phyloP scores from a whole-genome alignment of 768 basidiomycete genomes.

The Xerocomus brunneocitrinus region DNA sequence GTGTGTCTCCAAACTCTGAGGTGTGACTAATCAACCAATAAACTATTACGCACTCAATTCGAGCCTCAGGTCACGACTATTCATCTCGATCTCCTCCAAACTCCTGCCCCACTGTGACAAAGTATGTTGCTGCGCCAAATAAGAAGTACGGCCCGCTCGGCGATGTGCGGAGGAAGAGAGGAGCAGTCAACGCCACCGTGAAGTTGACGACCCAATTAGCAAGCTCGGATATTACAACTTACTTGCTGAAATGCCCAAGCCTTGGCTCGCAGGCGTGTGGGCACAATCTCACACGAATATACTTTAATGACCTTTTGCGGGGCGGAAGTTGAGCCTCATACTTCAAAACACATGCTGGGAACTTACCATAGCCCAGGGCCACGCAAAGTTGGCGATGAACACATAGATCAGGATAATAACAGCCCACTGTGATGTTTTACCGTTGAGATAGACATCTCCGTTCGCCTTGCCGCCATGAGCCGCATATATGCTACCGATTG shows the following conservation, averaged over 20 bases:
- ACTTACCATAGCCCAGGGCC: conserved; percentile 42
- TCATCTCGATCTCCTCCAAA: conserved; percentile 39
- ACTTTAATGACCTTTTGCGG: conserved; percentile 31
- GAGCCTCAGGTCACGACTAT: neutral
- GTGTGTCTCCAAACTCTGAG: neutral
- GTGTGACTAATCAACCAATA: neutral
- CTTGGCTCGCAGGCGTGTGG: conserved; percentile 42
- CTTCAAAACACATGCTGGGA: neutral
- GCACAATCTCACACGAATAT: conserved; percentile 45
- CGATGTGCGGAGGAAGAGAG: conserved; percentile 42
- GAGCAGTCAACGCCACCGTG: conserved; percentile 41
- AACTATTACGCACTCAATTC: neutral
- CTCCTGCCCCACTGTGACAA: conserved; percentile 38
- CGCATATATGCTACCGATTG: conserved; percentile 44
- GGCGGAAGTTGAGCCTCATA: neutral
- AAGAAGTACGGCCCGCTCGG: conserved; percentile 46
- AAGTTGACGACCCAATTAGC: conserved; percentile 37
- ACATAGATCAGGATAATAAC: conserved; percentile 45
- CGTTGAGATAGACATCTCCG: conserved; percentile 20
- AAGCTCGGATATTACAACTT: conserved; percentile 17
- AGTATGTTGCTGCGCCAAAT: conserved; percentile 36
- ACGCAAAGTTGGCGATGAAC: conserved; percentile 40
- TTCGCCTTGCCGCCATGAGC: conserved; percentile 31
- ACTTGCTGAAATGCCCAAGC: conserved; percentile 43
- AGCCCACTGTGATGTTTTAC: conserved; percentile 30